A percentile compares a stretch with the other conserved stretches of the same genome.
Evolutionary conservation across 257 asterid species (phyloP).

Genomic region (Solanum chilense): DNA sequence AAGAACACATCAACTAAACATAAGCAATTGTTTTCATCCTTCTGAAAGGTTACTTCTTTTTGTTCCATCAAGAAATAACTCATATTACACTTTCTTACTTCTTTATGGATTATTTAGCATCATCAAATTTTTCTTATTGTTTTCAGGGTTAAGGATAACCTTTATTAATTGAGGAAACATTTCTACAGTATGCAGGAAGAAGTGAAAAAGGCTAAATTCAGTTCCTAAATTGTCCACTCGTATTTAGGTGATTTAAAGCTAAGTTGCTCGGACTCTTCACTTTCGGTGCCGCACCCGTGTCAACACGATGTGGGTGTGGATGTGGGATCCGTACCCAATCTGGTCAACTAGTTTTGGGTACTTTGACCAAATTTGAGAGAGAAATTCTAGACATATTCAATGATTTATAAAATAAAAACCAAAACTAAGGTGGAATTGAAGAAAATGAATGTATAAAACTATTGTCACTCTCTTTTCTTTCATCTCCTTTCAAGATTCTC

Average conservation of each 20-base stretch:
- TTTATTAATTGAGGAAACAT: not conserved
- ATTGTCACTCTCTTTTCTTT: not conserved
- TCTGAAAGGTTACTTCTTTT: not conserved
- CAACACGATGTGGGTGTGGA: not conserved
- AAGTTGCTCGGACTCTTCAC: not conserved
- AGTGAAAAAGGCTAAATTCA: not conserved
- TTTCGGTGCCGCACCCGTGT: not conserved
- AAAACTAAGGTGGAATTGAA: not conserved
- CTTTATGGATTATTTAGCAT: not conserved
- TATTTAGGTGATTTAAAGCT: not conserved
- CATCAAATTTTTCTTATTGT: not conserved
- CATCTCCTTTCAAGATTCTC: not conserved
- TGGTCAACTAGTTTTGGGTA: not conserved
- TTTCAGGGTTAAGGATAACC: not conserved
- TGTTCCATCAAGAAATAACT: not conserved
- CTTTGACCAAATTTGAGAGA: not conserved
- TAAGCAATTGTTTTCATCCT: not conserved
- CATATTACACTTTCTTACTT: not conserved
- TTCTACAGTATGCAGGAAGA: not conserved
- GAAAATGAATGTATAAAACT: not conserved
- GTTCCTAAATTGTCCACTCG: not conserved
- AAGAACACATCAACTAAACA: not conserved
- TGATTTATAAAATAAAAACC: not conserved
- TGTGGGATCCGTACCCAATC: not conserved
- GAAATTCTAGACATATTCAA: not conserved